Conservation (phyloP, 768 basidiomycete genomes). For the Neoboletus brunneissimus region DNA sequence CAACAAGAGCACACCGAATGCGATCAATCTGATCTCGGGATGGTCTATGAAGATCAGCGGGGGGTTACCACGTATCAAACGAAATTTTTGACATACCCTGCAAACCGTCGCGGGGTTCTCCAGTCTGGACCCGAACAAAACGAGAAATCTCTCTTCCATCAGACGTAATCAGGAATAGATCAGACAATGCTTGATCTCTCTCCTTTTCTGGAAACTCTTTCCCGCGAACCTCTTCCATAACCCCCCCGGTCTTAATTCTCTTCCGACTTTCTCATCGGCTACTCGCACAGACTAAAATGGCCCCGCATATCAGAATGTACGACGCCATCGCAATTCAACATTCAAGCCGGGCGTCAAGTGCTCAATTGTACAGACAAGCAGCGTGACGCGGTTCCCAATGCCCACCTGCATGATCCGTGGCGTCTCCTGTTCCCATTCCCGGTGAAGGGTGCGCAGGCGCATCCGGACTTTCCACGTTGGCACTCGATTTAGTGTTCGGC, state of each 20-base stretch:
- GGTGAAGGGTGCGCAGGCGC: not conserved
- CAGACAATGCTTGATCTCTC: not conserved
- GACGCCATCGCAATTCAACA: too few relatives aligned
- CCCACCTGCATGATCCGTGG: constrained; percentile 26
- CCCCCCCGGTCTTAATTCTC: not conserved
- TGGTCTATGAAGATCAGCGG: constrained; percentile 8
- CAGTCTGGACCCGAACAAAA: constrained; percentile 4
- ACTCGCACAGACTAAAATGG: too few relatives aligned
- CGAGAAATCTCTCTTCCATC: constrained; percentile 9
- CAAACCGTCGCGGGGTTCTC: constrained; percentile 24
- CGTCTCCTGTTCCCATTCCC: not conserved
- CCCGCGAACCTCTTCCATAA: not conserved
- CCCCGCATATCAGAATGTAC: too few relatives aligned
- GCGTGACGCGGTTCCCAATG: constrained; percentile 55
- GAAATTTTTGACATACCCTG: too few relatives aligned
- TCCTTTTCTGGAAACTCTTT: not conserved
- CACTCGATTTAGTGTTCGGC: too few relatives aligned
- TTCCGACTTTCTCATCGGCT: too few relatives aligned
- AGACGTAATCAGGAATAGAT: constrained; percentile 13
- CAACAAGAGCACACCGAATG: constrained; percentile 28
- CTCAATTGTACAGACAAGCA: constrained; percentile 35
- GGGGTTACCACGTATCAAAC: not conserved
- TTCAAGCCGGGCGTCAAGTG: too few relatives aligned
- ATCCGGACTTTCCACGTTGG: not conserved
- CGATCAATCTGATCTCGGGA: not conserved